Percentiles rank a stretch among this genome's conserved stretches.
phyloP scores from a whole-genome alignment of 352 stramenopile species.

The Phytophthora hybrid region DNA sequence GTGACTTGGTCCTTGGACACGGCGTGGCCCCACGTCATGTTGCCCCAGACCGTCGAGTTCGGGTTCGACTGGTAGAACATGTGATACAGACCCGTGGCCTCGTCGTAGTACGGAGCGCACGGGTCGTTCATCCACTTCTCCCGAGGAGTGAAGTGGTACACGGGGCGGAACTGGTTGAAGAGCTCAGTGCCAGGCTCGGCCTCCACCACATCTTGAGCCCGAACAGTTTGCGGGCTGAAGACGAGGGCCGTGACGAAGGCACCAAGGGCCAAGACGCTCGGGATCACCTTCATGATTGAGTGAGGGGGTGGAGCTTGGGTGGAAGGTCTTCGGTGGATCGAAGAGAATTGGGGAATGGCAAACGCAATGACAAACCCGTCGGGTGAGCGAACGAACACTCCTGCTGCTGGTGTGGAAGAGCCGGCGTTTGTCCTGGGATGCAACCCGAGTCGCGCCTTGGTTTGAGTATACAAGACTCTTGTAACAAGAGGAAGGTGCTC shows the following conservation, averaged over 20 bases:
- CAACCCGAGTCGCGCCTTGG: conserved; percentile 14
- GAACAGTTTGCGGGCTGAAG: conserved; percentile 22
- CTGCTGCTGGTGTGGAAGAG: conserved; percentile 19
- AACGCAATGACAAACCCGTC: not conserved
- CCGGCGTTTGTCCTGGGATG: conserved; percentile 16
- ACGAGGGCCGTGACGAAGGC: conserved; percentile 25
- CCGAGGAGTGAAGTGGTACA: conserved; percentile 68
- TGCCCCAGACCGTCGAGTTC: conserved; percentile 54
- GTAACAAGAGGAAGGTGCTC: conserved; percentile 5
- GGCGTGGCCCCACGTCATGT: conserved; percentile 76
- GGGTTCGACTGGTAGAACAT: conserved; percentile 79
- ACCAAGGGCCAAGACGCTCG: conserved; percentile 25
- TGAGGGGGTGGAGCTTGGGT: conserved; percentile 1
- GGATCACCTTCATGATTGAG: conserved; percentile 36
- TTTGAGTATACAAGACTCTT: conserved; percentile 26
- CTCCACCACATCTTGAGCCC: conserved; percentile 34
- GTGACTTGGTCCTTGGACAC: conserved; percentile 67
- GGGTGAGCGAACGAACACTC: not conserved
- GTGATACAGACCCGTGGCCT: conserved; percentile 64
- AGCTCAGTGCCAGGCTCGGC: conserved; percentile 44
- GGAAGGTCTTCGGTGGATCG: conserved; percentile 17
- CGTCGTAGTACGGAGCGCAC: conserved; percentile 78
- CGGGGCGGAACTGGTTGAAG: conserved; percentile 67
- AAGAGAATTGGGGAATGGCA: conserved; percentile 35
- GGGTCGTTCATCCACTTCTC: conserved; percentile 90